Percentiles rank a stretch among this genome's conserved stretches.
Conservation (phyloP, 2,329 filamentous ascomycete genomes). For the Helotiales sp. region DNA sequence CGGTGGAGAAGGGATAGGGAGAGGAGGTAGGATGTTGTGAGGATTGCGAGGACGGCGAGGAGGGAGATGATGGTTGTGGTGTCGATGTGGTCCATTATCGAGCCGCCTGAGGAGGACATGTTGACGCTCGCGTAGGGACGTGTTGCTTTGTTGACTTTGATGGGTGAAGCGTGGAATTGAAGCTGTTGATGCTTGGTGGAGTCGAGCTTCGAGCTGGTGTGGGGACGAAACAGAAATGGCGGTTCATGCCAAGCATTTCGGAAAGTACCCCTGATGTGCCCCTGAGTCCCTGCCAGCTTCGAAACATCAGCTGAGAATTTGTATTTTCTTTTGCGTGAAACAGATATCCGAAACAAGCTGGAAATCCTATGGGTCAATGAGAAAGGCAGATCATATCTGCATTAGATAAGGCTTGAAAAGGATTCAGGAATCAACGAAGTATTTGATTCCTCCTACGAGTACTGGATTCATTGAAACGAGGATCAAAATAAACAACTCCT, state of each 20-base stretch:
- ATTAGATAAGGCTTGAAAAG: not conserved
- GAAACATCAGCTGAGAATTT: not conserved
- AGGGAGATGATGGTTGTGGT: conserved; percentile 64
- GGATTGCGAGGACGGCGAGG: conserved; percentile 58
- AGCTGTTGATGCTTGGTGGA: not conserved
- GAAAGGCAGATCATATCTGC: not conserved
- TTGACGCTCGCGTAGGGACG: not conserved
- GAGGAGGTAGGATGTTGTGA: conserved; percentile 54
- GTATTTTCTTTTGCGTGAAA: not conserved
- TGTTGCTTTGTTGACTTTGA: not conserved
- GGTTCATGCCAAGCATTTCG: not conserved
- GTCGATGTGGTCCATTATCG: conserved; percentile 55
- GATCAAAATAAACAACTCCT: too few species aligned
- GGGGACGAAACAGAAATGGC: not conserved
- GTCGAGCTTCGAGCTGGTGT: conserved; percentile 1
- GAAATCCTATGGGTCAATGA: not conserved
- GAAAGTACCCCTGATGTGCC: not conserved
- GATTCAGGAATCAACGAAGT: too few species aligned
- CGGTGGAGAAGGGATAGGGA: conserved; percentile 51
- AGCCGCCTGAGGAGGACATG: not conserved
- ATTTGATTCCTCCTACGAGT: too few species aligned
- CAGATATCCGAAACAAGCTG: not conserved
- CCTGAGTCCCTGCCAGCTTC: not conserved
- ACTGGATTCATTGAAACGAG: too few species aligned
- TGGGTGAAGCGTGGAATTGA: not conserved